Conservation (phyloP, 129 eudicot species). For the Ambrosia trifida region DNA sequence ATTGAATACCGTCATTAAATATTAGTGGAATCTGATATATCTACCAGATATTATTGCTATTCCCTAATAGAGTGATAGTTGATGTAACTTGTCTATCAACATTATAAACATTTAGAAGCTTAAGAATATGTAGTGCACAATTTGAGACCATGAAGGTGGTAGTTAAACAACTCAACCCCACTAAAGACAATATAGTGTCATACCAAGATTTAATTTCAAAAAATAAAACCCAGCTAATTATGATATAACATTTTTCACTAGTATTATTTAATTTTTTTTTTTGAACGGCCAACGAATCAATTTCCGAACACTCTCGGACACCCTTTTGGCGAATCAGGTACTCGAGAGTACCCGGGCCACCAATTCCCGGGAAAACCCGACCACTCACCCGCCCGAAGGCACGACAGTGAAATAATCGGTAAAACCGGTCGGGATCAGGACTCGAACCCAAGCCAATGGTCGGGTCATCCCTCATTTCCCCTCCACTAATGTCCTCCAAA, state of each 20-base stretch:
- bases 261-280: no score
- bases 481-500: no score
- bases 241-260: neutral
- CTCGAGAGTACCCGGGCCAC: no score
- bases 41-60: neutral
- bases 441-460: no score
- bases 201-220: neutral
- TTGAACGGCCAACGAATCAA: no score
- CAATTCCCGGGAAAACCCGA: no score
- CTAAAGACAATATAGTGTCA: neutral
- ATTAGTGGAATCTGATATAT: neutral
- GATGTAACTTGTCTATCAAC: neutral
- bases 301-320: no score
- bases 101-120: neutral
- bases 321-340: no score
- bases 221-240: neutral
- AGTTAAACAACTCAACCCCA: conserved; percentile 13
- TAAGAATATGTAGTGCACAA: conserved; percentile 2
- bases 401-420: no score
- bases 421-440: no score
- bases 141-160: neutral
- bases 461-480: no score
- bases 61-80: neutral
- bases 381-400: no score
- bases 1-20: conserved; percentile 2